Conservation (phyloP, 257 asterid genomes). For the Dorcoceras hygrometricum region DNA sequence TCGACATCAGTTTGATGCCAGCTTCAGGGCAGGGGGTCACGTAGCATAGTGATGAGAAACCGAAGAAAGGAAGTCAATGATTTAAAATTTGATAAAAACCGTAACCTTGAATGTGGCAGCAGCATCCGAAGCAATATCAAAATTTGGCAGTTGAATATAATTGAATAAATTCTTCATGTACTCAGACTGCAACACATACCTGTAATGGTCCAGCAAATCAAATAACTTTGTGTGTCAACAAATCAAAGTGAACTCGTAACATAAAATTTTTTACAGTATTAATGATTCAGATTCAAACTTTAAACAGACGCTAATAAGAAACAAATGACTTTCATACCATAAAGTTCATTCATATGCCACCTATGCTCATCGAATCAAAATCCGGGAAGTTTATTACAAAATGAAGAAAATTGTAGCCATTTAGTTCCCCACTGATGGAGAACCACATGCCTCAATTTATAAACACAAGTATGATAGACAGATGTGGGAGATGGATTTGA, state of each 20-base stretch:
- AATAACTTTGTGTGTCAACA: not conserved
- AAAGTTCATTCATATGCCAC: not conserved
- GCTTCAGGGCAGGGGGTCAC: not conserved
- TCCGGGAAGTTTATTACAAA: not conserved
- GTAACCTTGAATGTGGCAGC: not conserved
- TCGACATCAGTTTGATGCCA: not conserved
- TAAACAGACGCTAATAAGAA: not conserved
- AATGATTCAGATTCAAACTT: not conserved
- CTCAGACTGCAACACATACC: constrained; percentile 73
- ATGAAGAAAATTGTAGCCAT: not conserved
- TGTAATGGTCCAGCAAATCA: constrained; percentile 9
- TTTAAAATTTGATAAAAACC: not conserved
- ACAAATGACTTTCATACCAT: not conserved
- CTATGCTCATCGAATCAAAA: not conserved
- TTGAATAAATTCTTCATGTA: constrained; percentile 59
- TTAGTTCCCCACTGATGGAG: not conserved
- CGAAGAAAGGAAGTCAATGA: not conserved
- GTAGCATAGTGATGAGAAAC: not conserved
- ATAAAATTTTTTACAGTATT: too few relatives aligned
- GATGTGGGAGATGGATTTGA: not conserved
- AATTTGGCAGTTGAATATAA: constrained; percentile 61
- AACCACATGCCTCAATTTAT: not conserved
- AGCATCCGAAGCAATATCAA: constrained; percentile 37
- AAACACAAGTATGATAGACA: too few relatives aligned
- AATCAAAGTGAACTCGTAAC: constrained; percentile 2